Evolutionary conservation across 768 basidiomycete genomes (phyloP).

Genomic region (Amanita thiersii): DNA sequence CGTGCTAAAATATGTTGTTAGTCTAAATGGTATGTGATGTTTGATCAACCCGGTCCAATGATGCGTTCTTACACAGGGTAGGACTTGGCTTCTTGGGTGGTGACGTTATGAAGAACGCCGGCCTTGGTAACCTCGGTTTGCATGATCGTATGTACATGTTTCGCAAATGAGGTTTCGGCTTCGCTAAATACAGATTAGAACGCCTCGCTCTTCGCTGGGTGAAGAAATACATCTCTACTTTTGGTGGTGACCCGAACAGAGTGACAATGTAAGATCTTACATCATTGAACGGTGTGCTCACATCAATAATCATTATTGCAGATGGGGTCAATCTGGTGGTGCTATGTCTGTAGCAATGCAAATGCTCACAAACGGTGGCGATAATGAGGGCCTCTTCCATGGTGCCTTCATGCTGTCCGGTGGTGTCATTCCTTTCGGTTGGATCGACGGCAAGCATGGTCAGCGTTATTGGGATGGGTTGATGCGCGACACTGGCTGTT

Average conservation of each 20-base stretch:
- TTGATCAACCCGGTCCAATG: not conserved
- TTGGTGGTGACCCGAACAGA: constrained; percentile 43
- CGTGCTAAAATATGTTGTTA: not conserved
- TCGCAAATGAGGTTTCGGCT: not conserved
- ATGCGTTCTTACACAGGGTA: constrained; percentile 8
- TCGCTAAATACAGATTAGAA: constrained; percentile 18
- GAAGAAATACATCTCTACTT: constrained; percentile 39
- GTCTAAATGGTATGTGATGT: constrained; percentile 6
- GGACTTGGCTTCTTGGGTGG: constrained; percentile 35
- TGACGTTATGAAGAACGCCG: constrained; percentile 28
- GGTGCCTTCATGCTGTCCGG: constrained; percentile 29
- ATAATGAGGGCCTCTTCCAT: constrained; percentile 24
- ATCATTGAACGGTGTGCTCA: not conserved
- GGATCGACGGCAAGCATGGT: constrained; percentile 4
- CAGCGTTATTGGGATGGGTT: constrained; percentile 34
- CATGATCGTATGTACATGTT: constrained; percentile 33
- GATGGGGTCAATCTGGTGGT: constrained; percentile 40
- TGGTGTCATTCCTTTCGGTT: constrained; percentile 15
- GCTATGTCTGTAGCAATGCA: constrained; percentile 34
- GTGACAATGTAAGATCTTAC: constrained; percentile 29
- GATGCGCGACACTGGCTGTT: constrained; percentile 32
- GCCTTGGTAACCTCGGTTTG: constrained; percentile 40
- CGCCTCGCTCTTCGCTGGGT: constrained; percentile 45
- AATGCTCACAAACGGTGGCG: constrained; percentile 23
- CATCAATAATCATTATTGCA: constrained; percentile 7